Evolutionary conservation across 805 yeast species (phyloP).

Genomic region (Candida railenensis): DNA sequence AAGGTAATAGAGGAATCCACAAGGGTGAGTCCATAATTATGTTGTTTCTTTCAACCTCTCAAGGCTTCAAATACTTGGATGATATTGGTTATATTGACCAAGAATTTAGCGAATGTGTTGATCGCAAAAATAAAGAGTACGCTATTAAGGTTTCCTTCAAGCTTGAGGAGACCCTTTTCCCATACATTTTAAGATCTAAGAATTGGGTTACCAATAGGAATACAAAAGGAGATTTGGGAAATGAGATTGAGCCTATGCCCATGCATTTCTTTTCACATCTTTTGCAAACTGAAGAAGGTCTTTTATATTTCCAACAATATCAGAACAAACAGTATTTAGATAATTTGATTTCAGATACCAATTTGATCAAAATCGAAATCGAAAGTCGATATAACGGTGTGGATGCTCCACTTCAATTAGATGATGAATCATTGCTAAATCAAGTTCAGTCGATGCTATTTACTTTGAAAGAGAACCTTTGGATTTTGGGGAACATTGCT

Average conservation of each 20-base stretch:
- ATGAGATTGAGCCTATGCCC: constrained; percentile 34
- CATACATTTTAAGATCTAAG: constrained; percentile 16
- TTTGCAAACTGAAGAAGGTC: constrained; percentile 79
- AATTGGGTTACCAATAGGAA: neutral
- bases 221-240: neutral
- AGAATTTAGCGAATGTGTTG: constrained; percentile 71
- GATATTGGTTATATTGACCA: constrained; percentile 58
- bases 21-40: constrained; percentile 50
- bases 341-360: constrained; percentile 32
- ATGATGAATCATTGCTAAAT: neutral
- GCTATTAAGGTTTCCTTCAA: constrained; percentile 47
- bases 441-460: neutral
- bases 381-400: neutral
- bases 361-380: constrained; percentile 15
- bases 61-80: constrained; percentile 67
- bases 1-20: neutral
- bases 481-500: constrained; percentile 87
- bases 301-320: constrained; percentile 48
- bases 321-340: constrained; percentile 45
- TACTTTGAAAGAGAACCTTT: constrained; percentile 69
- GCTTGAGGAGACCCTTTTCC: constrained; percentile 22
- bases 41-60: constrained; percentile 60
- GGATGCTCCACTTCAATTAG: neutral
- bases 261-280: constrained; percentile 78
- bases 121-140: constrained; percentile 44